Evolutionary conservation across 2,329 filamentous ascomycete genomes (phyloP).

Genomic region (Penicillium decumbens): DNA sequence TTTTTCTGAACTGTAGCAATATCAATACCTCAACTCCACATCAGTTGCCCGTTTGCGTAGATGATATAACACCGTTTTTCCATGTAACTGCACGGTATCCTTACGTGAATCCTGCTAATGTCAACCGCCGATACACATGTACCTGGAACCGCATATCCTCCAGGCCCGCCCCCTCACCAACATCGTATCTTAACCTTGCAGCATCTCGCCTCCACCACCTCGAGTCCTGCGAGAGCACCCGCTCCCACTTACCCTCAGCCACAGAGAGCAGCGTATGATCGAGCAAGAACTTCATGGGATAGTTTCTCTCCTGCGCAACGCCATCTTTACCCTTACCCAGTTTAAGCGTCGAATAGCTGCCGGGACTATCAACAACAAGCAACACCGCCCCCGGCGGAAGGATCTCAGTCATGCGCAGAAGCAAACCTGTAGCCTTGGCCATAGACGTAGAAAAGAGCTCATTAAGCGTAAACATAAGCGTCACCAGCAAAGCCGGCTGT

Average conservation of each 20-base stretch:
- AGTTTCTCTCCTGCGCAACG: slow-evolving; percentile 51
- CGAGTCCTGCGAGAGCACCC: slow-evolving; percentile 69
- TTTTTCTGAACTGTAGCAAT: slow-evolving; percentile 25
- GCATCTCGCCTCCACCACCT: slow-evolving; percentile 75
- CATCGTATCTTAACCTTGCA: slow-evolving; percentile 65
- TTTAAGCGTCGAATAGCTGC: slow-evolving; percentile 80
- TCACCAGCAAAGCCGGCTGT: slow-evolving; percentile 54
- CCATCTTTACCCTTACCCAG: slow-evolving; percentile 54
- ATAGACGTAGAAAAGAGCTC: slow-evolving; percentile 82
- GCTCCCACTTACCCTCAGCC: slow-evolving; percentile 61
- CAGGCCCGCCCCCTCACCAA: slow-evolving; percentile 78
- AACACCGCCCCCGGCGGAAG: slow-evolving; percentile 61
- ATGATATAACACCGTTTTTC: not conserved
- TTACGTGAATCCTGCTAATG: slow-evolving; percentile 4
- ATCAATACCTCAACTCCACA: slow-evolving; percentile 23
- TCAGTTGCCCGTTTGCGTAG: not conserved
- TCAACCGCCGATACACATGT: slow-evolving; percentile 64
- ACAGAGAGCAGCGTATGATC: slow-evolving; percentile 67
- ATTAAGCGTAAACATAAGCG: slow-evolving; percentile 89
- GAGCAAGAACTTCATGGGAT: slow-evolving; percentile 91
- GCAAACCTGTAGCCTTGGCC: slow-evolving; percentile 68
- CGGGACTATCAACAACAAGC: slow-evolving; percentile 86
- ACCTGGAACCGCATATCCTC: slow-evolving; percentile 96
- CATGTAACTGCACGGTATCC: not conserved
- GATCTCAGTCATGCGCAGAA: slow-evolving; percentile 62